Evolutionary conservation across 2,329 filamentous ascomycete species (phyloP).

Genomic region (Cucurbitaria berberidis): DNA sequence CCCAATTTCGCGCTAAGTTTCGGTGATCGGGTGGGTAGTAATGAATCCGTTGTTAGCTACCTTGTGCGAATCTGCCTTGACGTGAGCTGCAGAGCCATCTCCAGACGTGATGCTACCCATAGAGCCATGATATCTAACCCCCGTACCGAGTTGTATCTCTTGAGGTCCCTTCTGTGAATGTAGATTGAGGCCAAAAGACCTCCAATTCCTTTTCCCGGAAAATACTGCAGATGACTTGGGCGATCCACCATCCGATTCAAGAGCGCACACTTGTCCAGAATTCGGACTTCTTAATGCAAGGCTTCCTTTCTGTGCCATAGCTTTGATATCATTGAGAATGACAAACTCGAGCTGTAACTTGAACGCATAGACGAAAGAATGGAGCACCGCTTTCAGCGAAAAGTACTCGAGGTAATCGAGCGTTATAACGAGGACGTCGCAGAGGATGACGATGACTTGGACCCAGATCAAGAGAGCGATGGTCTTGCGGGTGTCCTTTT

Average conservation of each 20-base stretch:
- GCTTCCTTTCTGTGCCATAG: neutral
- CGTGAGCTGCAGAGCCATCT: neutral
- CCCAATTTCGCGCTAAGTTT: neutral
- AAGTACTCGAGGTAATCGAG: conserved; percentile 11
- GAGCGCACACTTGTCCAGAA: neutral
- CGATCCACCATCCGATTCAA: neutral
- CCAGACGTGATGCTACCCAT: neutral
- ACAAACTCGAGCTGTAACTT: conserved; percentile 59
- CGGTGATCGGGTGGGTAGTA: neutral
- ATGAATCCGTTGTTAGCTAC: neutral
- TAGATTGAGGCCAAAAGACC: neutral
- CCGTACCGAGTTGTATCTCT: neutral
- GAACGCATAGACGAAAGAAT: conserved; percentile 47
- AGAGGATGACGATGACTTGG: conserved; percentile 12
- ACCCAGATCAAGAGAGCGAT: conserved; percentile 15
- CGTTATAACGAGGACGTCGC: conserved; percentile 12
- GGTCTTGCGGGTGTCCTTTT: neutral
- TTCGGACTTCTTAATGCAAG: neutral
- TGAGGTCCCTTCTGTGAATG: neutral
- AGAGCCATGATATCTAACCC: neutral
- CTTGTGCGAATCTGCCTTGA: neutral
- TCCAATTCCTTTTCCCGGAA: neutral
- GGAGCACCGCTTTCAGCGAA: conserved; percentile 25
- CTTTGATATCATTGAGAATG: conserved; percentile 50
- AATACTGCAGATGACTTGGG: neutral